Conservation (phyloP, 2,329 filamentous ascomycete genomes). For the Penicillium sp. region DNA sequence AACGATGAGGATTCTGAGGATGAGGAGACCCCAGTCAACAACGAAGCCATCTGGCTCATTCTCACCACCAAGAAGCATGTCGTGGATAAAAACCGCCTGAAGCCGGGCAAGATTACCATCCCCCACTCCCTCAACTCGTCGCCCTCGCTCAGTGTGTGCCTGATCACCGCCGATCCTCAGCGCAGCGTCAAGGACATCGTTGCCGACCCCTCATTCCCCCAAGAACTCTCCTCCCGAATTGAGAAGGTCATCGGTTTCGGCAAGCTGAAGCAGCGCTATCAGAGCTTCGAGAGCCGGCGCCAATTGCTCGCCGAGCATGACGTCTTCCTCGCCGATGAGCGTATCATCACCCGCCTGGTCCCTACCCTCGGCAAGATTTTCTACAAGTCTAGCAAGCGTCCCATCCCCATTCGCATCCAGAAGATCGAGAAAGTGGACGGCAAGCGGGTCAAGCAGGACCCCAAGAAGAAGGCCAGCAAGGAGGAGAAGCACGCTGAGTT, state of each 20-base stretch:
- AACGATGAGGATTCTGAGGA: constrained; percentile 43
- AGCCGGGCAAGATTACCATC: constrained; percentile 75
- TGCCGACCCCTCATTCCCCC: constrained; percentile 66
- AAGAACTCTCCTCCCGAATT: constrained; percentile 61
- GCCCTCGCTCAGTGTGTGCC: constrained; percentile 66
- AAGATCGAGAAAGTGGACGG: constrained; percentile 58
- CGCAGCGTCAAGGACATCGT: constrained; percentile 86
- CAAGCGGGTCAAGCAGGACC: constrained; percentile 56
- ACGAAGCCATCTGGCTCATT: constrained; percentile 57
- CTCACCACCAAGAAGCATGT: constrained; percentile 64
- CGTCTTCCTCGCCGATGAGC: constrained; percentile 86
- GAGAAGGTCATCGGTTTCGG: constrained; percentile 72
- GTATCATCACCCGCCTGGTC: constrained; percentile 69
- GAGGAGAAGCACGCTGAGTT: constrained; percentile 45
- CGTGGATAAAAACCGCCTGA: constrained; percentile 69
- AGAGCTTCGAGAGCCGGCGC: constrained; percentile 79
- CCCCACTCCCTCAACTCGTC: constrained; percentile 70
- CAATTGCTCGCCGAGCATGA: constrained; percentile 84
- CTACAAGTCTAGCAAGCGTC: constrained; percentile 82
- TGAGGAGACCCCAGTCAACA: constrained; percentile 43
- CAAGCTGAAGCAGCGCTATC: constrained; percentile 86
- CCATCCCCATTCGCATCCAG: constrained; percentile 73
- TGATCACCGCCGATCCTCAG: constrained; percentile 80
- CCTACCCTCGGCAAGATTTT: constrained; percentile 84
- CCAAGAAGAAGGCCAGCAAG: constrained; percentile 45